Base-by-base conservation (phyloP, 2,329 filamentous ascomycete species). In the Scorias spongiosa region DNA sequence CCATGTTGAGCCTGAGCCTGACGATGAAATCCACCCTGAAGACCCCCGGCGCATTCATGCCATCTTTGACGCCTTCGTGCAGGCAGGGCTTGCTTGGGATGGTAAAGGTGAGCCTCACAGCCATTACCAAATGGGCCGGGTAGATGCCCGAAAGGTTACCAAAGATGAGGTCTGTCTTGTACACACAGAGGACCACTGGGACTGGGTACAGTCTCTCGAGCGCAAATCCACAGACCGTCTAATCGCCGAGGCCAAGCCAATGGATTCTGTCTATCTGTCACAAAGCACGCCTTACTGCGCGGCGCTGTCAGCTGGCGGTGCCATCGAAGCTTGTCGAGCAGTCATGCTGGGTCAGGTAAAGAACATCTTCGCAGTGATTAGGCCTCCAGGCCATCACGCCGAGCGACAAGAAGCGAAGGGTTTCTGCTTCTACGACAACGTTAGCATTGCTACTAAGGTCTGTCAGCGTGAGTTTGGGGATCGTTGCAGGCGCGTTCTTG, bases 381-480 rank as follows among this genome's bases (percentile, higher is more conserved):
- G 91, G 11, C 91, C 91, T 2, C 91, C 91, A 0, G 91, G 91
- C 0, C 91, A 98, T 57, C 91, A 98, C 62, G 91, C 91, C 1
- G 91, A 98, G 59, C 80, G 78, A 46, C 75, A 91, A 54, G 71
- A 79, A 30, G 76, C 89, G 1, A 91, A 94, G 74, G 91, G 91
- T 0, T 98, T 98, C 58, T 98, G 91, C 61, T 76, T 96, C 46
- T 96, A 96, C 67, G 95, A 98, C 66, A 98, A 98, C 57, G 91
- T 96, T 2, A 87, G 85, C 15, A 83, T 98, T 46, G 89, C 88
- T 1, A 81, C 87, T n/a, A 81, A 78, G 47, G 83, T 88, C 10
- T 95, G 88, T 58, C 87, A 94, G 59, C 68, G 73, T 43, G 79
- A 87, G 47, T 91, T 84, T 52, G 84, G 84, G 1, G 76, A 89